Evolutionary conservation across 768 basidiomycete species (phyloP), one percentile per base, ranked within the genome.

Genomic region (Sistotremastrum niveocremeum): DNA sequence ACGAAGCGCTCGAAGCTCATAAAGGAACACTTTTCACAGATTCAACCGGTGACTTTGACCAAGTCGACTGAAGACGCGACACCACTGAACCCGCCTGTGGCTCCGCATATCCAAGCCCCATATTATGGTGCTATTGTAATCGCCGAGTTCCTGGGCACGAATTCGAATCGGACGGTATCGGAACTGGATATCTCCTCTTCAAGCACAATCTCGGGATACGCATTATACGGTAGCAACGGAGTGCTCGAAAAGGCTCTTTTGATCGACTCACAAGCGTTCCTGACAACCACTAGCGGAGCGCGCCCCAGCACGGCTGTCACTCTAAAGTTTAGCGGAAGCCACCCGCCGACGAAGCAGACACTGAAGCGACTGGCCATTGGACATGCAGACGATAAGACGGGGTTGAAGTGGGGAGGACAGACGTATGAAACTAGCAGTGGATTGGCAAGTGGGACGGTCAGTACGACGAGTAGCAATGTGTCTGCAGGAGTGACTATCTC

Each of bases 61-160:
- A 64, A 70, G 10, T 81, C 77, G 2, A 78, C 67, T 20, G 54
- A 74, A 42, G 71, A 82, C 55, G 79, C 73, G 6, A 64, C 72
- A 8, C 52, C 67, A 2, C 66, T 81, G 8, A 30, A 70, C 12
- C 56, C 60, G 4, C 77, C 79, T 0, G 60, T 70, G 9, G 61
- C 69, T 29, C 72, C 81, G 2, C 79, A 81, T 48, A 63, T 84
- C 45, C 79, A 81, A 52, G 74, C 81, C 0, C 64, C 71, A 12
- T 84, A 82, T 58, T 83, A 83, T 51, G 74, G 71, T 0, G 77
- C 74, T 3, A 68, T 83, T 47, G 68, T 81, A 37, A 69, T 71
- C 36, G 73, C 70, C 6, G 77, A 77, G 60, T 70, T 73, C 20
- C 70, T 80, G 35, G 76, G 79, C 7, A 50, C 55, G 8, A 66